Base-by-base conservation (phyloP, 192 early-diverging fungal genomes). In the Phycomyces nitens region DNA sequence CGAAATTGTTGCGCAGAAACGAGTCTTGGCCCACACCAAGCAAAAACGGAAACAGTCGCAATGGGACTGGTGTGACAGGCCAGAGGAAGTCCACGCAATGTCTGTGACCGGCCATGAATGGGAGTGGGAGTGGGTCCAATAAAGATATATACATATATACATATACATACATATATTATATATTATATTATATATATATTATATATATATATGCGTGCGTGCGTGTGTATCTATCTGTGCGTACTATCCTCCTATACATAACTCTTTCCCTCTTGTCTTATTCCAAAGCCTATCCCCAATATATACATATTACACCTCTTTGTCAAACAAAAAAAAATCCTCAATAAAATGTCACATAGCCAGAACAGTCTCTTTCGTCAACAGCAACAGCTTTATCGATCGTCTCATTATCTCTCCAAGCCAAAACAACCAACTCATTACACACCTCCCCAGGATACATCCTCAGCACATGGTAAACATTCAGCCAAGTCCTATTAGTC, bases 321-420 rank as follows among this genome's bases (percentile, higher is more conserved):
- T 34, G 7, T 34, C 26, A 56, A 40, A 29, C n/a, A 38, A 56
- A 56, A 56, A 26, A 56, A 56, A 56, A 1, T 20, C 55, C 9
- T 56, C 27, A 15, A 29, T 15, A 26, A n/a, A 15, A 20, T 58
- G 4, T 29, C 44, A 38, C 58, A 60, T 26, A 50, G 58, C 15
- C 63, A 62, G 56, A 69, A 69, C 14, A 69, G 53, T 42, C 6
- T 62, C 14, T 69, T 69, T 26, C 52, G 68, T 49, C 68, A 69
- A 43, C 68, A 69, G 43, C 68, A 69, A 34, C 68, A 63, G 0
- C 15, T 69, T 14, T 69, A 69, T 56, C 60, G 68, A 5, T 69
- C 62, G 14, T 41, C 61, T n/a, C 61, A 62, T 43, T 67, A 49
- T 15, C 27, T 57, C 21, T 22, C 49, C 26, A 58, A 50, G 15